These are phyloP conservation scores for Scytalidium sp. DNA, from an alignment of 2,329 filamentous ascomycete genomes.

Conservation along the genomic window DNA sequence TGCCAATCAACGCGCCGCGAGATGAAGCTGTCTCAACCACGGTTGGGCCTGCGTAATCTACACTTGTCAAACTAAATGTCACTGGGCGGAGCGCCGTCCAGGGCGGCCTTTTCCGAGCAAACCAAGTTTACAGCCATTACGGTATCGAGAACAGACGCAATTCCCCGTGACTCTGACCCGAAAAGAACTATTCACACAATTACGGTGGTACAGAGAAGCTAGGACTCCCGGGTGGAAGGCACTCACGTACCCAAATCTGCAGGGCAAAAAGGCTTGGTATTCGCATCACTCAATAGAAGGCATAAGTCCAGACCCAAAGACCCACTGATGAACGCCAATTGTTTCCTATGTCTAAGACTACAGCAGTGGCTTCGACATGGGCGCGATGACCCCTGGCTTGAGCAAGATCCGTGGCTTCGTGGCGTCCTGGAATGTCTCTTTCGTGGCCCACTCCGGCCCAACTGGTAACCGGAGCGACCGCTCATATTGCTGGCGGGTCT, in stretches of 20 bases:
- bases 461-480: slow-evolving; percentile 80
- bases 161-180: too few relatives aligned
- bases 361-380: slow-evolving; percentile 72
- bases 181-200: too few relatives aligned
- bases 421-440: slow-evolving; percentile 84
- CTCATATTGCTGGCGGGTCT: slow-evolving; percentile 87
- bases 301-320: not conserved
- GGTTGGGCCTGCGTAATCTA: not conserved
- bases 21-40: not conserved
- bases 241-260: too few relatives aligned
- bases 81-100: too few relatives aligned
- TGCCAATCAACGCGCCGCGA: too few relatives aligned
- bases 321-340: not conserved
- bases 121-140: too few relatives aligned
- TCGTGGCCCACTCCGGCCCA: slow-evolving; percentile 95
- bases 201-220: too few relatives aligned
- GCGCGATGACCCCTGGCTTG: slow-evolving; percentile 86
- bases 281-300: not conserved
- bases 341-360: slow-evolving; percentile 11
- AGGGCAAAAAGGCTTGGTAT: not conserved
- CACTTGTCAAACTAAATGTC: not conserved
- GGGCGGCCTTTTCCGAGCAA: too few relatives aligned
- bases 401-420: slow-evolving; percentile 87
- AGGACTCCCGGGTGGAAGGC: too few relatives aligned
- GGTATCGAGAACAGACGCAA: too few relatives aligned